Evolutionary conservation across 1,139 yeast genomes (phyloP).

Genomic region (Protomyces arabidopsidicola): DNA sequence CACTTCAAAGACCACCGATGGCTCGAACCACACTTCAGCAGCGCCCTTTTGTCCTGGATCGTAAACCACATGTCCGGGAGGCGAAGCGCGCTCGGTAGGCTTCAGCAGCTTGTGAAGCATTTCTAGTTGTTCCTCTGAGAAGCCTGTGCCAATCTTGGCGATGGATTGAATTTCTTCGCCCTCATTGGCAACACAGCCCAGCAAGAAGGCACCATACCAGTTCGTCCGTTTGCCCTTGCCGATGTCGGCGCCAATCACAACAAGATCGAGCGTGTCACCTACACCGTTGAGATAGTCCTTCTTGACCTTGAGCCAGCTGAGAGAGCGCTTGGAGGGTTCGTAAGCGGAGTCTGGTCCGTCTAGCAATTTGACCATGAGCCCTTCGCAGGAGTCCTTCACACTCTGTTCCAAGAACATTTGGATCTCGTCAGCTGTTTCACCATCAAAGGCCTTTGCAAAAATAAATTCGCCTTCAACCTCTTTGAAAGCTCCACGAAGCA

Average conservation of each 20-base stretch:
- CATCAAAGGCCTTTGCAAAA: conserved; percentile 70
- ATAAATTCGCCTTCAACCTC: conserved; percentile 72
- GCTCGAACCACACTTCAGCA: conserved; percentile 82
- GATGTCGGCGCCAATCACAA: conserved; percentile 87
- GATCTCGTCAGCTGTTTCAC: conserved; percentile 63
- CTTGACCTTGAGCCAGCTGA: conserved; percentile 92
- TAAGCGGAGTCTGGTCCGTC: conserved; percentile 76
- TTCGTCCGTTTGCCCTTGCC: conserved; percentile 96
- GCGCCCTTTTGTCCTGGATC: conserved; percentile 55
- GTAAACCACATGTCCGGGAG: conserved; percentile 56
- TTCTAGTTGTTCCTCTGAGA: conserved; percentile 75
- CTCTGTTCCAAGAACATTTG: conserved; percentile 86
- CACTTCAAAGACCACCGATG: conserved; percentile 79
- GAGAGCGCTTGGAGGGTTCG: conserved; percentile 90
- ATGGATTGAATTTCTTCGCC: conserved; percentile 81
- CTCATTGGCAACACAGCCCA: conserved; percentile 85
- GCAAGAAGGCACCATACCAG: conserved; percentile 83
- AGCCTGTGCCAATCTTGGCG: conserved; percentile 97
- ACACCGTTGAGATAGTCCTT: conserved; percentile 91
- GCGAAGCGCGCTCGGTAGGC: conserved; percentile 61
- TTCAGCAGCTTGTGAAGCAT: conserved; percentile 56
- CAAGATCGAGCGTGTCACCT: conserved; percentile 91
- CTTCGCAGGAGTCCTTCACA: conserved; percentile 88
- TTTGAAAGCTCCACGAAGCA: conserved; percentile 54
- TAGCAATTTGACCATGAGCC: conserved; percentile 88